phyloP scores from a whole-genome alignment of 345 rosid species.

The Arabidopsis suecica region DNA sequence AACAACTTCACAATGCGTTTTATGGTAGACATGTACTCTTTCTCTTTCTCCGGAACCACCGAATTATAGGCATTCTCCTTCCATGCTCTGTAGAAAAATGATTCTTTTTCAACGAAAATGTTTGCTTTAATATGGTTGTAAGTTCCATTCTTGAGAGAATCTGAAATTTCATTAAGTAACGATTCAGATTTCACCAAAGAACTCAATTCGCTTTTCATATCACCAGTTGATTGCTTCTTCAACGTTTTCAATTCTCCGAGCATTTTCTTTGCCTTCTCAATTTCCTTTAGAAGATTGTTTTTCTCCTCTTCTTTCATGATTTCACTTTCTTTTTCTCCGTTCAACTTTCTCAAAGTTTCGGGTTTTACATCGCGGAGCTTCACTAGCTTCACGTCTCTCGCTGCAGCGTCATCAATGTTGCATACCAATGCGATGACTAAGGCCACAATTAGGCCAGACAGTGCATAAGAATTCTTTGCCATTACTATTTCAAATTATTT shows the following conservation, averaged over 20 bases:
- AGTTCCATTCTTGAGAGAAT: conserved; percentile 35
- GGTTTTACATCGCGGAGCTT: conserved; percentile 41
- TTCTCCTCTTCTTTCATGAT: conserved; percentile 11
- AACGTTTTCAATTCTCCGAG: conserved; percentile 38
- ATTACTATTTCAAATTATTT: conserved; percentile 3
- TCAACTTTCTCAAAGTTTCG: conserved; percentile 24
- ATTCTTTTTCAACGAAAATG: conserved; percentile 37
- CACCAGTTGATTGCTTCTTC: conserved; percentile 34
- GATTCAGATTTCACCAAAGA: conserved; percentile 43
- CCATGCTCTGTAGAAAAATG: conserved; percentile 41
- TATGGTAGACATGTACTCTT: conserved; percentile 39
- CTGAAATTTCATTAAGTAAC: conserved; percentile 33
- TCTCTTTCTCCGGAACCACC: conserved; percentile 42
- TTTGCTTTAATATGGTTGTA: conserved; percentile 27
- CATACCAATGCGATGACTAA: conserved; percentile 31
- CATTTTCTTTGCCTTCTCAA: conserved; percentile 37
- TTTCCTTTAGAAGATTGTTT: conserved; percentile 29
- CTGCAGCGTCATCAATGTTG: conserved; percentile 20
- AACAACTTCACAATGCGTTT: conserved; percentile 38
- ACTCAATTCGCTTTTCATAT: conserved; percentile 32
- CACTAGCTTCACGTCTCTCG: conserved; percentile 40
- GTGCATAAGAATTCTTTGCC: conserved; percentile 12
- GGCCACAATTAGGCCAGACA: conserved; percentile 11
- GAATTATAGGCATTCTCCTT: conserved; percentile 40
- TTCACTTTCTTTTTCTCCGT: conserved; percentile 34